Base-by-base conservation (phyloP, 805 yeast genomes). In the Cyberlindnera maclurae region DNA sequence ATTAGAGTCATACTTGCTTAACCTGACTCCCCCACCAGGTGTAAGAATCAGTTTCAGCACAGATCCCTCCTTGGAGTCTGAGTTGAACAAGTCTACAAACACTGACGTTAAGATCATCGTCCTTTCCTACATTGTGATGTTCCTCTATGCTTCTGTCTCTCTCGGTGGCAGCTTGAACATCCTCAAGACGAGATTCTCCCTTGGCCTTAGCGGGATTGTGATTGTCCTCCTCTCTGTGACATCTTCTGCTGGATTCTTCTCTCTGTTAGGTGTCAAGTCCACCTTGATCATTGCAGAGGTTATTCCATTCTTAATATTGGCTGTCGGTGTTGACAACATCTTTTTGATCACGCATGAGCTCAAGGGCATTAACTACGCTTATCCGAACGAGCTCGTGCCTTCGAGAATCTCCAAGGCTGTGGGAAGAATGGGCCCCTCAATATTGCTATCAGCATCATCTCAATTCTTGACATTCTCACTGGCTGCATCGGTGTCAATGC, bases 211-310 rank as follows among this genome's bases (percentile, higher is more conserved):
- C n/a, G 98, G 97, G 1, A 84, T 90, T 17, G 41, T 77, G 5
- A 82, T 89, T 29, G 96, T 93, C 12, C 60, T 86, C 17, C 58
- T 86, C 9, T 88, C 96, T 0, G 95, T 90, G 1, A 59, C 75
- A 1, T 72, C 95, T 1, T 77, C 97, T 0, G 85, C 88, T 0
- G 97, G 97, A 0, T 49, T 87, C 4, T 83, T 86, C 60, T 74
- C 93, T 11, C 51, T 73, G 5, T 42, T 83, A n/a, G 94, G 93
- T 0, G 62, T 89, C 35, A 86, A 84, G 52, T 84, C 95, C 0
- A 90, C 97, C 0, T 65, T 90, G 31, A 89, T 90, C 47, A 87
- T 90, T 41, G 97, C 97, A 3, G 97, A 93, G 58, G 98, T 90
- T 5, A 90, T 90, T 26, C 97, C 97, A 9, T 90, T 90, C 55